These are phyloP conservation scores for Tolypocladium guangdongense DNA, from an alignment of 2,329 filamentous ascomycete genomes.

Conservation along the genomic window DNA sequence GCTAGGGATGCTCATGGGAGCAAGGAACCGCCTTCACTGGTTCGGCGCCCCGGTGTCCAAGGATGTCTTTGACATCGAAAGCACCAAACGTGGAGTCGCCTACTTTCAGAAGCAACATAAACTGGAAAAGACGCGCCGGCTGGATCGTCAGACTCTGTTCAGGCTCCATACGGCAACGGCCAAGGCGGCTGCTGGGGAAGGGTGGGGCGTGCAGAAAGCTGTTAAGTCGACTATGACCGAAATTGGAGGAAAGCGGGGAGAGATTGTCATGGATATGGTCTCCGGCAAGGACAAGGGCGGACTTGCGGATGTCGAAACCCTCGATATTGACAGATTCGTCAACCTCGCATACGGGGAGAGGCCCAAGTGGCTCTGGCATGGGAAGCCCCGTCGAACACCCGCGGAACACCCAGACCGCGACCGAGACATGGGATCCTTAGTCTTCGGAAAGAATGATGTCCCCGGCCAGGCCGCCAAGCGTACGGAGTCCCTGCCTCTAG, in stretches of 20 bases:
- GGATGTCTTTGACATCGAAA: slow-evolving; percentile 79
- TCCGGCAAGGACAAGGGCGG: slow-evolving; percentile 76
- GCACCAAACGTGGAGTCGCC: slow-evolving; percentile 71
- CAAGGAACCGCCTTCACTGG: slow-evolving; percentile 78
- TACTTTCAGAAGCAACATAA: slow-evolving; percentile 88
- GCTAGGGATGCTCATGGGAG: slow-evolving; percentile 79
- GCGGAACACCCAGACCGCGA: slow-evolving; percentile 35
- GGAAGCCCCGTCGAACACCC: slow-evolving; percentile 63
- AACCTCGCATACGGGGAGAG: slow-evolving; percentile 69
- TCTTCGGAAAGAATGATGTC: slow-evolving; percentile 45
- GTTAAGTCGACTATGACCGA: slow-evolving; percentile 94
- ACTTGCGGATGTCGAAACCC: slow-evolving; percentile 84
- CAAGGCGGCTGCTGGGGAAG: slow-evolving; percentile 80
- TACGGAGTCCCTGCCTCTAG: slow-evolving; percentile 37
- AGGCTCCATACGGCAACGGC: slow-evolving; percentile 73
- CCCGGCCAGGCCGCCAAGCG: slow-evolving; percentile 31
- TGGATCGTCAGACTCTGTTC: slow-evolving; percentile 77
- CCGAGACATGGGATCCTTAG: slow-evolving; percentile 32
- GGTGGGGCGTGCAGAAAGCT: slow-evolving; percentile 84
- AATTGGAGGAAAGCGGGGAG: slow-evolving; percentile 84
- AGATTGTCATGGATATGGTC: slow-evolving; percentile 93
- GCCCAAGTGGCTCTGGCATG: slow-evolving; percentile 89
- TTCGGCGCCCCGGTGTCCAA: slow-evolving; percentile 77
- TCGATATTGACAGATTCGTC: slow-evolving; percentile 77
- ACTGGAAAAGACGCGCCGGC: slow-evolving; percentile 61